These are phyloP conservation scores for Balamuthia mandrillaris DNA, from an alignment of 208 protist species.

Conservation along the genomic window DNA sequence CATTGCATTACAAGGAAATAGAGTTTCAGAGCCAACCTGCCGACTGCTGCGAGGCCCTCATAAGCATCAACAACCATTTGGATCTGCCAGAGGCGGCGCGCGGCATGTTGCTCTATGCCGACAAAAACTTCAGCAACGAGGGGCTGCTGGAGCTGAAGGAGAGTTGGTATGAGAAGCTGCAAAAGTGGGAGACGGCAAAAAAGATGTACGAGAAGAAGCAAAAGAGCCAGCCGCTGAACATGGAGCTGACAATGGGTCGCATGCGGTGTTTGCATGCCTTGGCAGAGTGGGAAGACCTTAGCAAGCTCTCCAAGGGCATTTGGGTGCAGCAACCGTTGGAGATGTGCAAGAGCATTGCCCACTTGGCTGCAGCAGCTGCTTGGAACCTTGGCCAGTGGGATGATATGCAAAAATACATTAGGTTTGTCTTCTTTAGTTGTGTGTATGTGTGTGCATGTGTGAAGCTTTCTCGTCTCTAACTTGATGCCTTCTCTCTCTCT, in stretches of 20 bases:
- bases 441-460: too few species aligned
- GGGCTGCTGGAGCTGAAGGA: slow-evolving; percentile 77
- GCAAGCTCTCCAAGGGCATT: slow-evolving; percentile 80
- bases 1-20: slow-evolving; percentile 76
- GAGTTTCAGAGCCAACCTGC: slow-evolving; percentile 66
- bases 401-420: slow-evolving; percentile 63
- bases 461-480: background rate
- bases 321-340: slow-evolving; percentile 82
- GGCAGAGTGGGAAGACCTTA: slow-evolving; percentile 86
- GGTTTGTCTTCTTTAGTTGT: too few species aligned
- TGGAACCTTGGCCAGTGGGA: slow-evolving; percentile 83
- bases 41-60: slow-evolving; percentile 73
- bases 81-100: slow-evolving; percentile 89
- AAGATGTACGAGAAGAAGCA: slow-evolving; percentile 52
- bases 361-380: slow-evolving; percentile 88
- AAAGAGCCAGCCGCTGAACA: slow-evolving; percentile 77
- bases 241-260: slow-evolving; percentile 86
- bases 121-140: slow-evolving; percentile 53
- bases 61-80: slow-evolving; percentile 97
- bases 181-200: slow-evolving; percentile 89
- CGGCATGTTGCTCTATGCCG: slow-evolving; percentile 92
- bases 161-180: slow-evolving; percentile 90
- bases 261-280: slow-evolving; percentile 95
- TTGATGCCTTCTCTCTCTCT: too few species aligned
- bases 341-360: slow-evolving; percentile 71